Evolutionary conservation across 192 early-diverging fungal genomes (phyloP).

Genomic region (Coemansia sp.): DNA sequence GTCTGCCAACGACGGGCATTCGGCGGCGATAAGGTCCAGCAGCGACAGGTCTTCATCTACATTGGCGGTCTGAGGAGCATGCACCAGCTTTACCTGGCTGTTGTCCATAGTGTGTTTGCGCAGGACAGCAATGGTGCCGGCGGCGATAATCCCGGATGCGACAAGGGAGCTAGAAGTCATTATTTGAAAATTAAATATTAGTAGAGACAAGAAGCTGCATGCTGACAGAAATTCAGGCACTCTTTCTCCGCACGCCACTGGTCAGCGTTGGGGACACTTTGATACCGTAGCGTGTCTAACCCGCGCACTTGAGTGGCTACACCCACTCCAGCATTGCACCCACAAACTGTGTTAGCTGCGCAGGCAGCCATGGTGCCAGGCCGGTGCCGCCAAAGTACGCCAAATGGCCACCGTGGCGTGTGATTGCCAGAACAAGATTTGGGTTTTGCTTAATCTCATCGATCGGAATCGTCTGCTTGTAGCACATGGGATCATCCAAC

Average conservation of each 20-base stretch:
- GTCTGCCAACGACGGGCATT: constrained; percentile 61
- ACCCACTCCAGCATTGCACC: constrained; percentile 36
- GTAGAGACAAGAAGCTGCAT: neutral
- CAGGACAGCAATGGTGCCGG: constrained; percentile 17
- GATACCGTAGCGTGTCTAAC: neutral
- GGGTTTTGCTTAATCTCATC: constrained; percentile 77
- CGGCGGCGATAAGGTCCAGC: constrained; percentile 21
- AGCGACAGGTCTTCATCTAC: constrained; percentile 23
- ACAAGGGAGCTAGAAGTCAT: constrained; percentile 33
- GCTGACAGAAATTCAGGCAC: neutral
- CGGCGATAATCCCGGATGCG: constrained; percentile 19
- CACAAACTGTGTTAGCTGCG: constrained; percentile 62
- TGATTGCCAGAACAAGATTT: constrained; percentile 74
- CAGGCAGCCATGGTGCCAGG: constrained; percentile 59
- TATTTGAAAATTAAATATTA: constrained; percentile 1
- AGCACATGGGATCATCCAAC: constrained; percentile 85
- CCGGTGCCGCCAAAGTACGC: constrained; percentile 64
- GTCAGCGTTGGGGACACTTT: neutral
- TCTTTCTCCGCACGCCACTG: neutral
- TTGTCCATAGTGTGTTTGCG: constrained; percentile 41
- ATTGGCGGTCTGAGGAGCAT: constrained; percentile 32
- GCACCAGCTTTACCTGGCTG: constrained; percentile 38
- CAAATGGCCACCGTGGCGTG: constrained; percentile 83
- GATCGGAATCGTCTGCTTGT: constrained; percentile 64
- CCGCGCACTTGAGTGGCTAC: neutral